A percentile compares a stretch with the other conserved stretches of the same genome.
phyloP scores from a whole-genome alignment of 208 protist species.

The Lotmaria passim region DNA sequence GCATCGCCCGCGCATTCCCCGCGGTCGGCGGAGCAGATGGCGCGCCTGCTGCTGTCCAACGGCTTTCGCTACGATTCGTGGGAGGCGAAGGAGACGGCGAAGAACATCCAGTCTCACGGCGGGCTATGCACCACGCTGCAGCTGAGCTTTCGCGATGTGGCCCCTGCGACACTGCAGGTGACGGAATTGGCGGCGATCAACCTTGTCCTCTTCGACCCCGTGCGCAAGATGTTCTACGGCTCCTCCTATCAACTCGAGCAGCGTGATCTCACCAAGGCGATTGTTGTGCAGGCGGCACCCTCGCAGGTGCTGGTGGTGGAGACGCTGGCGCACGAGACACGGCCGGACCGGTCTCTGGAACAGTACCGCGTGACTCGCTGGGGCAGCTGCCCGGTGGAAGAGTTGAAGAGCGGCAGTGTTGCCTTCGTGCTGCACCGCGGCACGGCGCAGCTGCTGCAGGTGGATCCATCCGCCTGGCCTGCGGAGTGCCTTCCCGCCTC shows the following conservation, averaged over 20 bases:
- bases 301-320: constrained; percentile 74
- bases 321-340: constrained; percentile 52
- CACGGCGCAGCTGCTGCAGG: constrained; percentile 74
- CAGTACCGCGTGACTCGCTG: constrained; percentile 65
- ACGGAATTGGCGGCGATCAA: constrained; percentile 57
- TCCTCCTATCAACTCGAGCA: constrained; percentile 61
- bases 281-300: constrained; percentile 65
- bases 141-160: constrained; percentile 38
- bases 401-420: constrained; percentile 28
- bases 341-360: constrained; percentile 37
- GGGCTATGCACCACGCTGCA: constrained; percentile 44
- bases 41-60: constrained; percentile 81
- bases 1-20: constrained; percentile 23
- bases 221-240: constrained; percentile 65
- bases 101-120: constrained; percentile 41
- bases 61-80: constrained; percentile 89
- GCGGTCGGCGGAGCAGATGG: constrained; percentile 84
- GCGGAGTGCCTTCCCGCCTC: constrained; percentile 33
- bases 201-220: constrained; percentile 72
- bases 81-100: constrained; percentile 59
- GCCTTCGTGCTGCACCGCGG: constrained; percentile 52
- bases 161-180: constrained; percentile 30
- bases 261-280: constrained; percentile 32
- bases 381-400: constrained; percentile 50
- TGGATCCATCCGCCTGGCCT: constrained; percentile 69